phyloP scores from a whole-genome alignment of 768 basidiomycete genomes.

The Amylocystis lapponica region DNA sequence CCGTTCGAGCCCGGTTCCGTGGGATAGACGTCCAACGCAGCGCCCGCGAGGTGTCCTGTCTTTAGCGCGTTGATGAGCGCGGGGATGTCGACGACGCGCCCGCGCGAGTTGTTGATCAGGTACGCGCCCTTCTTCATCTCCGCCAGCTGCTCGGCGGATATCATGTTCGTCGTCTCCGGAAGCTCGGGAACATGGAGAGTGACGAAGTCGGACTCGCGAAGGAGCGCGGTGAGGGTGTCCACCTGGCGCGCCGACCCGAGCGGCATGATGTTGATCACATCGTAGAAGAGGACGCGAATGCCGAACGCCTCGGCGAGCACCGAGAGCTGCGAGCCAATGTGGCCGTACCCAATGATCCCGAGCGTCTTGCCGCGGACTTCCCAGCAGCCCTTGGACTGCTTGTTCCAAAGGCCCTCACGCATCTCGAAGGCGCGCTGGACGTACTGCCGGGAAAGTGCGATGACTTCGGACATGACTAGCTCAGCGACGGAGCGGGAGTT shows the following conservation, averaged over 20 bases:
- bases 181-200: slow-evolving; percentile 96
- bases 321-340: slow-evolving; percentile 95
- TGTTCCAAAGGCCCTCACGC: slow-evolving; percentile 93
- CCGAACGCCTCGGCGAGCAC: slow-evolving; percentile 96
- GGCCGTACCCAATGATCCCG: slow-evolving; percentile 97
- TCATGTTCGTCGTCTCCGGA: slow-evolving; percentile 94
- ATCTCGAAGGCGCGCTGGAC: slow-evolving; percentile 86
- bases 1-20: slow-evolving; percentile 91
- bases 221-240: slow-evolving; percentile 68
- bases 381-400: slow-evolving; percentile 97
- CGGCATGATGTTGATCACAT: slow-evolving; percentile 96
- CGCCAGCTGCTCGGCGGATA: slow-evolving; percentile 66
- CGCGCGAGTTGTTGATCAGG: slow-evolving; percentile 97
- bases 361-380: slow-evolving; percentile 96
- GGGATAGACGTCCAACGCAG: slow-evolving; percentile 94
- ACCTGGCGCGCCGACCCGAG: slow-evolving; percentile 91
- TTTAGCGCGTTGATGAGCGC: slow-evolving; percentile 77
- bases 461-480: slow-evolving; percentile 90
- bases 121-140: slow-evolving; percentile 94
- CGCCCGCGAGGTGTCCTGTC: slow-evolving; percentile 85
- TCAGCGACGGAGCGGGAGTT: slow-evolving; percentile 99
- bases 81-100: slow-evolving; percentile 91
- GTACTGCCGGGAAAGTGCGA: slow-evolving; percentile 91
- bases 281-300: slow-evolving; percentile 92
- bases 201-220: slow-evolving; percentile 84